Base-by-base conservation (phyloP, 2,329 filamentous ascomycete species). In the Xylariaceae sp. region DNA sequence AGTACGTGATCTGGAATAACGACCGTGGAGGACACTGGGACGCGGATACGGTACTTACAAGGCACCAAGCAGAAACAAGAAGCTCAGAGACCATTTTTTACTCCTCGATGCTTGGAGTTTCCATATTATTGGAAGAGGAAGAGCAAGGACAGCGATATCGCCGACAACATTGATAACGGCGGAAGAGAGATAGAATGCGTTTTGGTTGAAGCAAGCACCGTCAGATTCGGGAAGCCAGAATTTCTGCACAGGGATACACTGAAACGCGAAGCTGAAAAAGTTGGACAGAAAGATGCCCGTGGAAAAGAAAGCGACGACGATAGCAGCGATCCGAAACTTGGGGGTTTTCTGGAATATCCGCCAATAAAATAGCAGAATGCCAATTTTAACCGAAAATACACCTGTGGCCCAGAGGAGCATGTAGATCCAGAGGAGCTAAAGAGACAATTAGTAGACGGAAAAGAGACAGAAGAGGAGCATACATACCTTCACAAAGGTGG, bases 61-160 rank as follows among this genome's bases (percentile, higher is more conserved):
- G 19, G 60, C 59, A 14, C 65, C 65, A 10, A 67, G 57, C 14
- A 67, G 49, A 39, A 67, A 66, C 14, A 68, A 42, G 27, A 66
- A 62, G 18, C 61, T 66, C 30, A 66, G 42, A 0, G 64, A 64
- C 53, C 52, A 58, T 48, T 66, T 67, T 40, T 59, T 62, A 41
- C 53, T 61, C 45, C 48, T 60, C 1, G 61, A 62, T 14, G 63
- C 59, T 39, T 65, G 58, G 35, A 67, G 42, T 3, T 45, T 39
- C 65, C 64, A 66, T 10, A 68, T 58, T 3, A 66, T 57, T 1
- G 65, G 65, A 12, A 66, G 49, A 6, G 64, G 65, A 35, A 68
- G 53, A 18, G 58, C 52, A 6, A 68, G 53, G 6, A 68, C 60
- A 9, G 60, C 60, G 19, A 66, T 45, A 35, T 67, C 59, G n/a